A percentile compares a stretch with the other conserved stretches of the same genome.
phyloP scores from a whole-genome alignment of 2,329 filamentous ascomycete genomes.

The Coniochaeta hoffmannii region DNA sequence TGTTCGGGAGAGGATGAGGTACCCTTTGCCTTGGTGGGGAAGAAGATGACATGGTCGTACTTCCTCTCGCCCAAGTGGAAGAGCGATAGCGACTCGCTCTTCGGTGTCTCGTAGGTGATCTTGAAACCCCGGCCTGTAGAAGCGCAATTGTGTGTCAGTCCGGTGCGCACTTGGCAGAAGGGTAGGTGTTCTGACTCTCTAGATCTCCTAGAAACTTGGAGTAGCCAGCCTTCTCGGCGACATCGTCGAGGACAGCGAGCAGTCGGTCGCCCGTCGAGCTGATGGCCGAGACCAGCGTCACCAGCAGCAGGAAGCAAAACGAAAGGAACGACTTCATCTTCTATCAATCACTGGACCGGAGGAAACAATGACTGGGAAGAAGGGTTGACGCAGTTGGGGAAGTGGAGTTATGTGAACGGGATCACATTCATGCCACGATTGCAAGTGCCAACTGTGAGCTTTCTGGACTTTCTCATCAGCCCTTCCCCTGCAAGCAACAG shows the following conservation, averaged over 20 bases:
- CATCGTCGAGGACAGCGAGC: constrained; percentile 80
- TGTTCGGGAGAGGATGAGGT: constrained; percentile 10
- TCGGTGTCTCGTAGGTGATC: constrained; percentile 75
- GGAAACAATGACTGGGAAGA: constrained; percentile 1
- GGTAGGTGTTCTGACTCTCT: constrained; percentile 45
- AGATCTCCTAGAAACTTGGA: constrained; percentile 73
- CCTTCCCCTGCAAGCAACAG: constrained; percentile 11
- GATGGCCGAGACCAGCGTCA: constrained; percentile 62
- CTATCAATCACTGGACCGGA: constrained; percentile 1
- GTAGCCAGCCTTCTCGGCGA: constrained; percentile 73
- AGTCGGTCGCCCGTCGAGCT: constrained; percentile 75
- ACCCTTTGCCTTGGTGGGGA: constrained; percentile 90
- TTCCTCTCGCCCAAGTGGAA: constrained; percentile 81
- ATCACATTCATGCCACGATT: constrained; percentile 4
- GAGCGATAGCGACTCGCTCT: constrained; percentile 67
- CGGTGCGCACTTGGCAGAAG: background rate
- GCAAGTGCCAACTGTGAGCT: constrained; percentile 12
- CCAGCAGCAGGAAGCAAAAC: constrained; percentile 59
- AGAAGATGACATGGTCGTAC: constrained; percentile 85
- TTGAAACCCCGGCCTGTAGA: constrained; percentile 73
- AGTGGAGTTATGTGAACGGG: background rate
- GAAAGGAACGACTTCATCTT: constrained; percentile 67
- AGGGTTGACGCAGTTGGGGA: constrained; percentile 5
- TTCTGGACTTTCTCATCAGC: constrained; percentile 21
- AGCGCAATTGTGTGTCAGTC: constrained; percentile 3